Conservation (phyloP, 108 stramenopile species). For the Fistulifera solaris region DNA sequence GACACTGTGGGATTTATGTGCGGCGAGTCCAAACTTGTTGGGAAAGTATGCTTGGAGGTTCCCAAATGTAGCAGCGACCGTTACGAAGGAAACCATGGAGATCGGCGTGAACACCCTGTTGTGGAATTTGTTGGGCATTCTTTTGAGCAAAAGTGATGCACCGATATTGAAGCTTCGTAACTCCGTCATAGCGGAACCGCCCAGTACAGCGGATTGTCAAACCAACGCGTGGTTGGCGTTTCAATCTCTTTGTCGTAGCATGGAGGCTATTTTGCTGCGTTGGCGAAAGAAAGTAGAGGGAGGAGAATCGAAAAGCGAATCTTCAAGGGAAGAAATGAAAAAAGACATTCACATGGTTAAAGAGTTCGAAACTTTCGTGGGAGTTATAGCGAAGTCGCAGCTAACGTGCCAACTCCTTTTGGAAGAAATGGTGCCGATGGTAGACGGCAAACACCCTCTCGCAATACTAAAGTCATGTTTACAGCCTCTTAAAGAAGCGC, state of each 20-base stretch:
- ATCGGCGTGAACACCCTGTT: neutral
- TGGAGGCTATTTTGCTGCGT: slow-evolving; percentile 1
- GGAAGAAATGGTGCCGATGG: slow-evolving; percentile 1
- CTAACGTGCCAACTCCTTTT: neutral
- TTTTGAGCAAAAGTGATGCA: neutral
- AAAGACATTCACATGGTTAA: neutral
- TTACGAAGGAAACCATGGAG: neutral
- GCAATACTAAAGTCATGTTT: neutral
- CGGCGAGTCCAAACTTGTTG: slow-evolving; percentile 3
- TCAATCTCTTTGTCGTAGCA: neutral
- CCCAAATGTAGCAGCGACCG: neutral
- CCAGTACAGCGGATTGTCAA: slow-evolving; percentile 1
- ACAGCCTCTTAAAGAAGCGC: neutral
- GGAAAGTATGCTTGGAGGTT: slow-evolving; percentile 28
- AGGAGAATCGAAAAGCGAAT: neutral
- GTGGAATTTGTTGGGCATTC: slow-evolving; percentile 10
- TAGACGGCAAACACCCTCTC: neutral
- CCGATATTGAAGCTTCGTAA: too few species aligned
- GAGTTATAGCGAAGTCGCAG: neutral
- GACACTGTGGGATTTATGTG: slow-evolving; percentile 5
- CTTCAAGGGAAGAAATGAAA: neutral
- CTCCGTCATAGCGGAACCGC: neutral
- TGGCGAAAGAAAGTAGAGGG: neutral
- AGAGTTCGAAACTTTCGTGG: neutral
- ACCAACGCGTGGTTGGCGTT: neutral